phyloP scores from a whole-genome alignment of 2,329 filamentous ascomycete species.

The Bipolaris sorokiniana region DNA sequence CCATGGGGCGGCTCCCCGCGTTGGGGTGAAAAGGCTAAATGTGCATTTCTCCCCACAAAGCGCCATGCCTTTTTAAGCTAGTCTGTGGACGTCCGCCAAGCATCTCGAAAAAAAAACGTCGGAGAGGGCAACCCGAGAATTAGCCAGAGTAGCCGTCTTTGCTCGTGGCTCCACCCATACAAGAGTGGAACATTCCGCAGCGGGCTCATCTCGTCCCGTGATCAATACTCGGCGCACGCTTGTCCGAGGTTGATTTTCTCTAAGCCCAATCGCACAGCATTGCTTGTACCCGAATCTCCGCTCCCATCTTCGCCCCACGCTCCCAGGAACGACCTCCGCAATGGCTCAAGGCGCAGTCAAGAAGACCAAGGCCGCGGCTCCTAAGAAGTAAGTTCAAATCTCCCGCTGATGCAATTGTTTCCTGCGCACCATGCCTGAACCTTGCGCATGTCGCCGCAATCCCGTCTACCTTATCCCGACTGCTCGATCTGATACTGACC shows the following conservation, averaged over 20 bases:
- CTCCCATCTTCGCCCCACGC: conserved; percentile 12
- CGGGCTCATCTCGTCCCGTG: neutral
- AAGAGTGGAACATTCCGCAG: conserved; percentile 2
- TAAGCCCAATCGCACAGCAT: neutral
- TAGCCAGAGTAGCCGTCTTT: conserved; percentile 17
- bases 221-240: neutral
- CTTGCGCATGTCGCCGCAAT: neutral
- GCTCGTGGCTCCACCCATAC: neutral
- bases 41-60: conserved; percentile 25
- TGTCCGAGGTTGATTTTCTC: neutral
- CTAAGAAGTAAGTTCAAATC: conserved; percentile 45
- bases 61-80: conserved; percentile 17
- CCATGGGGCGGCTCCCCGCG: conserved; percentile 24
- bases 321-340: conserved; percentile 2
- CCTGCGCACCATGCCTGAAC: neutral
- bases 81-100: conserved; percentile 12
- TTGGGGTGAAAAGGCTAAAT: conserved; percentile 39
- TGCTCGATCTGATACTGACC: conserved; percentile 8
- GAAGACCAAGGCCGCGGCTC: conserved; percentile 50
- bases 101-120: conserved; percentile 23
- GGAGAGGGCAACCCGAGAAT: conserved; percentile 15
- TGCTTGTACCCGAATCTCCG: conserved; percentile 4
- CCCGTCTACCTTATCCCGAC: neutral
- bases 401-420: no score
- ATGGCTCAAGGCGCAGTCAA: conserved; percentile 60